Conservation (phyloP, 306 rosid genomes). For the Lagenaria siceraria region DNA sequence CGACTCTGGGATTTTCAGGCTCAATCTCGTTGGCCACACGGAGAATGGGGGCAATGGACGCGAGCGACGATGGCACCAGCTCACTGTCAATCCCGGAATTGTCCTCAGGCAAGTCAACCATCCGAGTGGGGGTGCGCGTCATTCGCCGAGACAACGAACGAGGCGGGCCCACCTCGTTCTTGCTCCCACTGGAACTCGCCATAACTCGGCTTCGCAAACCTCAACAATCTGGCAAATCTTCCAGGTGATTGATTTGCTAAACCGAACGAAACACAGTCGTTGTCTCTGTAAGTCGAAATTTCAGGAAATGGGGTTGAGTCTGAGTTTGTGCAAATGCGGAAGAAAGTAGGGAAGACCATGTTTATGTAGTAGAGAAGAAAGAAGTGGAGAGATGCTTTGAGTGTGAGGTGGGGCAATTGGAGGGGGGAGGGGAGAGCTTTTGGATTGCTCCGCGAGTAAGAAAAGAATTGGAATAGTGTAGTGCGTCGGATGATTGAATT, state of each 20-base stretch:
- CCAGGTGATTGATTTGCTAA: conserved; percentile 8
- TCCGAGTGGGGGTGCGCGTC: conserved; percentile 33
- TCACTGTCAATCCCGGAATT: conserved; percentile 35
- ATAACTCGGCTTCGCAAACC: conserved; percentile 10
- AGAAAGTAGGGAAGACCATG: conserved; percentile 27
- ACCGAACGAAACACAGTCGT: background rate
- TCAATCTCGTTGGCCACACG: conserved; percentile 84
- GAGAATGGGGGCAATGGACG: conserved; percentile 60
- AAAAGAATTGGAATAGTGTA: conserved; percentile 26
- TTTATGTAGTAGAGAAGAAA: conserved; percentile 16
- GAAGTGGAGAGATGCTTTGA: conserved; percentile 52
- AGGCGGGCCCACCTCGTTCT: conserved; percentile 25
- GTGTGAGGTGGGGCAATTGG: conserved; percentile 38
- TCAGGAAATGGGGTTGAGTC: background rate
- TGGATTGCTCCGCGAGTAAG: conserved; percentile 49
- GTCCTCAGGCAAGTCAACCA: conserved; percentile 43
- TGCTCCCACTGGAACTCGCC: conserved; percentile 88
- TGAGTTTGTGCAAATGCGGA: conserved; percentile 17
- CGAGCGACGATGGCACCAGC: conserved; percentile 63
- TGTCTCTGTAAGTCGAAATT: conserved; percentile 6
- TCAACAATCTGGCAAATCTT: background rate
- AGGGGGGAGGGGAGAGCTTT: background rate
- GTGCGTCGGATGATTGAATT: background rate
- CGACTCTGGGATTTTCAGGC: conserved; percentile 57
- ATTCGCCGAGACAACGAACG: conserved; percentile 36